Evolutionary conservation across 768 basidiomycete genomes (phyloP).

Genomic region (Boletus barrowsii): DNA sequence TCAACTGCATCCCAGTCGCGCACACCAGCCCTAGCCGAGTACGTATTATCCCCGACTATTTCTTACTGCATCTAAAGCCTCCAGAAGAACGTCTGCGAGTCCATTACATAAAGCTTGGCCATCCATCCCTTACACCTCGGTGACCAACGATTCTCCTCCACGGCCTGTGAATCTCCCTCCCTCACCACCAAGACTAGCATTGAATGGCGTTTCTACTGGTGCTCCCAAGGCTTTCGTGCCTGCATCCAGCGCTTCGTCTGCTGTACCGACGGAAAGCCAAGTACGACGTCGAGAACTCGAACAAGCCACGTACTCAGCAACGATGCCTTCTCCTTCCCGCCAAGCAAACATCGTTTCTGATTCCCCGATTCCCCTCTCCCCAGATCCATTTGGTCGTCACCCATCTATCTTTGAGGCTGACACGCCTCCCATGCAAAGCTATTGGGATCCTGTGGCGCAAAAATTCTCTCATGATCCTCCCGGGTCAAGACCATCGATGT

Average conservation of each 20-base stretch:
- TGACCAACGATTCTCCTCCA: constrained; percentile 25
- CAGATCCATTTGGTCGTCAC: constrained; percentile 78
- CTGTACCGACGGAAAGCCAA: constrained; percentile 44
- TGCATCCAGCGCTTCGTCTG: constrained; percentile 17
- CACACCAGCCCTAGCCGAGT: constrained; percentile 14
- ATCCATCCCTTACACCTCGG: constrained; percentile 42
- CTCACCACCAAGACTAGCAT: constrained; percentile 59
- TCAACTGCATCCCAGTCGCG: constrained; percentile 14
- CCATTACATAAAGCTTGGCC: constrained; percentile 36
- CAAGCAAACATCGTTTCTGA: constrained; percentile 29
- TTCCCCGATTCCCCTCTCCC: constrained; percentile 77
- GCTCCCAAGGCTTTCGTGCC: constrained; percentile 48
- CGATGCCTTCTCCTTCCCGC: constrained; percentile 28
- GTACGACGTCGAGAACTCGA: constrained; percentile 53
- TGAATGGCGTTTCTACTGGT: constrained; percentile 67
- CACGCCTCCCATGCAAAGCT: constrained; percentile 31
- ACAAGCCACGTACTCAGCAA: constrained; percentile 43
- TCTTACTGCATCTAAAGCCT: constrained; percentile 9
- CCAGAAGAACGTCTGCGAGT: constrained; percentile 9
- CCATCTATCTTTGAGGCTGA: constrained; percentile 46
- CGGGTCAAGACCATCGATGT: constrained; percentile 24
- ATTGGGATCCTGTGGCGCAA: constrained; percentile 42
- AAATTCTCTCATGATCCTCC: constrained; percentile 19
- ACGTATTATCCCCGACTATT: constrained; percentile 13
- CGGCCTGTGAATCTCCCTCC: constrained; percentile 33